Conservation (phyloP, 345 rosid genomes). For the Psidium guajava region DNA sequence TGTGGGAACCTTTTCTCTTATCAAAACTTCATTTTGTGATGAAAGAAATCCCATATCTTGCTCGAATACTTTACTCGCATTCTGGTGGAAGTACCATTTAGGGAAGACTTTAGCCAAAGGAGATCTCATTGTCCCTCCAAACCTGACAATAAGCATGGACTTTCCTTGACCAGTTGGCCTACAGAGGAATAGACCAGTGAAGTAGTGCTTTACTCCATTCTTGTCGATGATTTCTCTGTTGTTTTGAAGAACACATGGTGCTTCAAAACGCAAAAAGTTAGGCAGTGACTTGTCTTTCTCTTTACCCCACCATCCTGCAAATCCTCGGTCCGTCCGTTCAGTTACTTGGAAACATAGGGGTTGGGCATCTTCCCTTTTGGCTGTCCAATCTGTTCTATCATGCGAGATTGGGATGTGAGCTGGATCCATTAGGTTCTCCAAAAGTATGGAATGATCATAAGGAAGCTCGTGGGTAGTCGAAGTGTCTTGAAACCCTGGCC, state of each 20-base stretch:
- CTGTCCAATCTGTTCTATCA: constrained; percentile 78
- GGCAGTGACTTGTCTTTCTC: constrained; percentile 39
- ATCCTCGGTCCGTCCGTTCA: constrained; percentile 63
- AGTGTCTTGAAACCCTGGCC: constrained; percentile 66
- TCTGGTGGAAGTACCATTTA: constrained; percentile 81
- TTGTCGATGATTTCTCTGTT: constrained; percentile 46
- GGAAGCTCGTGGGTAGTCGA: constrained; percentile 87
- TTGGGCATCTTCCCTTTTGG: constrained; percentile 85
- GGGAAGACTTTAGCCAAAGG: constrained; percentile 45
- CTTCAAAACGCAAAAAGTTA: constrained; percentile 59
- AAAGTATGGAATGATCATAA: constrained; percentile 88
- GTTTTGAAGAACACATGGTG: constrained; percentile 78
- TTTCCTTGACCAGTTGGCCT: constrained; percentile 96
- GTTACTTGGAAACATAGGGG: constrained; percentile 63
- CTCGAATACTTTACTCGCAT: constrained; percentile 77
- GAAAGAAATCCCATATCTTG: constrained; percentile 95
- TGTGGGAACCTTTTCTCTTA: constrained; percentile 81
- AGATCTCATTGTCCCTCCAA: constrained; percentile 61
- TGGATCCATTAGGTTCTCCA: constrained; percentile 97
- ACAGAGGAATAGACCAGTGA: constrained; percentile 71
- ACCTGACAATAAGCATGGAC: constrained; percentile 86
- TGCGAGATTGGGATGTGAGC: constrained; percentile 94
- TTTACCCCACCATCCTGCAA: constrained; percentile 86
- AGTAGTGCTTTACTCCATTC: constrained; percentile 66
- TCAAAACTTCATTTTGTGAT: constrained; percentile 69